Evolutionary conservation across 305 asterid species (phyloP).

Genomic region (Fraxinus ornus): DNA sequence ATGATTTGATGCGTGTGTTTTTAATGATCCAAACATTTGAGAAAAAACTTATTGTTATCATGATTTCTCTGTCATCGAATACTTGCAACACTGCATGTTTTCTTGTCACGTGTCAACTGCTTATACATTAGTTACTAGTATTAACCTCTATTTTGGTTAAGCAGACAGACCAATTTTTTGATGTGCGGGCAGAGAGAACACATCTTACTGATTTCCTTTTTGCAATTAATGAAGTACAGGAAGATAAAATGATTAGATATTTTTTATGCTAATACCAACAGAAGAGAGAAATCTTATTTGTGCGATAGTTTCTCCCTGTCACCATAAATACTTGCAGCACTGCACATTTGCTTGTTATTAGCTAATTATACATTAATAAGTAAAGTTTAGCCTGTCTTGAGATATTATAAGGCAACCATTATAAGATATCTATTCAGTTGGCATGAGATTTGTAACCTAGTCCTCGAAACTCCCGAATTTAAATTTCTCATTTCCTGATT

Average conservation of each 20-base stretch:
- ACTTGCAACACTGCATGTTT: not conserved
- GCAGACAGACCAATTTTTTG: not conserved
- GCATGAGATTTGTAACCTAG: not conserved
- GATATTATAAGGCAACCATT: not conserved
- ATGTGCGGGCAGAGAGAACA: not conserved
- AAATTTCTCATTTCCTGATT: not conserved
- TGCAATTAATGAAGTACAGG: not conserved
- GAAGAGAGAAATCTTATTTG: not conserved
- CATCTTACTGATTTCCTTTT: not conserved
- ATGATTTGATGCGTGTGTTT: not conserved
- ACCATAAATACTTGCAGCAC: not conserved
- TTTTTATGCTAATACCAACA: not conserved
- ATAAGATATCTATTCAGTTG: not conserved
- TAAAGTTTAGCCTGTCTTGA: not conserved
- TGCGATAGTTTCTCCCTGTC: not conserved
- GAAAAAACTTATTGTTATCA: not conserved
- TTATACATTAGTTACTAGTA: not conserved
- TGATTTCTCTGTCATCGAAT: not conserved
- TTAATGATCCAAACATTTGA: not conserved
- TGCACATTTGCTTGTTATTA: not conserved
- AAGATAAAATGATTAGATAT: not conserved
- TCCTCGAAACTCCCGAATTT: not conserved
- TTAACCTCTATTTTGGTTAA: not conserved
- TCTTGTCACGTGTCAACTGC: not conserved
- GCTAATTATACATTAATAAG: not conserved